Evolutionary conservation across 257 asterid genomes (phyloP).

Genomic region (Catharanthus roseus): DNA sequence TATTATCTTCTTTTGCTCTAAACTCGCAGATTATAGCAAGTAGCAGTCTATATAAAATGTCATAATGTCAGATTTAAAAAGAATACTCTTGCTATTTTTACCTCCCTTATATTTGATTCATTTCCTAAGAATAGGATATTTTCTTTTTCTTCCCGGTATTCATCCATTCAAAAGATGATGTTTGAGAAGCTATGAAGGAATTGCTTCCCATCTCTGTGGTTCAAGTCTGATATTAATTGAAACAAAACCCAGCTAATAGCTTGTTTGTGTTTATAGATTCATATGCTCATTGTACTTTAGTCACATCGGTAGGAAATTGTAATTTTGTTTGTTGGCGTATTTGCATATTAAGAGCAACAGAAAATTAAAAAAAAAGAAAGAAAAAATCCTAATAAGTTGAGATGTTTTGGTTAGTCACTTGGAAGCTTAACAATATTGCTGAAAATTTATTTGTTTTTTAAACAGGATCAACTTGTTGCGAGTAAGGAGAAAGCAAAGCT

Average conservation of each 20-base stretch:
- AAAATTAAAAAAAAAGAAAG: too few species aligned
- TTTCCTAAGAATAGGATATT: neutral
- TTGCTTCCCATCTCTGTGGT: too few species aligned
- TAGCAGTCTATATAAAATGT: neutral
- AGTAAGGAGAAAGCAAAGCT: slow-evolving; percentile 46
- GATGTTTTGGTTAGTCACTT: neutral
- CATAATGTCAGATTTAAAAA: neutral
- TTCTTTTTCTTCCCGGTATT: neutral
- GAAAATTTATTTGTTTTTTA: neutral
- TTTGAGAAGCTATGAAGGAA: neutral
- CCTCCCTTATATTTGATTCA: neutral
- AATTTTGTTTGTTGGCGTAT: too few species aligned
- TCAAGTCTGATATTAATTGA: too few species aligned
- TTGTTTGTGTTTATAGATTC: neutral
- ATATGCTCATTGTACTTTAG: neutral
- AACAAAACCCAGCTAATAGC: neutral
- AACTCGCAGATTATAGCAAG: neutral
- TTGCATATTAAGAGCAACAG: too few species aligned
- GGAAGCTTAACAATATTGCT: neutral
- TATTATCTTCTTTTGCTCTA: slow-evolving; percentile 21
- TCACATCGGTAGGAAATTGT: too few species aligned
- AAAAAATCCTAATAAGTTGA: too few species aligned
- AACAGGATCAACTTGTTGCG: slow-evolving; percentile 39
- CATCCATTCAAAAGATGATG: neutral
- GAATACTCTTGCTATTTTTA: too few species aligned